These are phyloP conservation scores for Bryum argenteum DNA, from an alignment of 225 moss, liverwort and hornwort genomes.

Conservation along the genomic window DNA sequence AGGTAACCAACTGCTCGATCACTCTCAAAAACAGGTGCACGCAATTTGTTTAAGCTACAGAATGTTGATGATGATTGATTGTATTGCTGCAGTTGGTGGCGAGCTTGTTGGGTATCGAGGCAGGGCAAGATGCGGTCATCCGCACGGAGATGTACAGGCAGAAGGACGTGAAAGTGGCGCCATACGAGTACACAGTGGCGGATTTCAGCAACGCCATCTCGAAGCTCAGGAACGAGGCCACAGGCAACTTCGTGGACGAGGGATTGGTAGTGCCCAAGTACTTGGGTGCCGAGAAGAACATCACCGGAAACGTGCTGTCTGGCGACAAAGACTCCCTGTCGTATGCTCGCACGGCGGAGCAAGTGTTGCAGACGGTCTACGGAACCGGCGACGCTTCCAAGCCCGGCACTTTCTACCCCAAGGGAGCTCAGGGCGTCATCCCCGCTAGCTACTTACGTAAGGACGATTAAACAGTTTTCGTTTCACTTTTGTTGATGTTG, in stretches of 20 bases:
- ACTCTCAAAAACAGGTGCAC: no score
- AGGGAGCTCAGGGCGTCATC: constrained; percentile 54
- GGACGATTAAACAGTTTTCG: no score
- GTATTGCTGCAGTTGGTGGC: constrained; percentile 54
- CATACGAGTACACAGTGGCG: constrained; percentile 55
- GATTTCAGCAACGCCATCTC: constrained; percentile 63
- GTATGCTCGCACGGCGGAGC: constrained; percentile 52
- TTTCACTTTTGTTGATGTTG: no score
- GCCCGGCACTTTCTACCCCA: constrained; percentile 70
- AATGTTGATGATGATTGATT: neutral
- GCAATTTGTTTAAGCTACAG: no score
- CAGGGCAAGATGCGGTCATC: constrained; percentile 76
- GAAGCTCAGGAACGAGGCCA: constrained; percentile 28
- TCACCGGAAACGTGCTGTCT: constrained; percentile 56
- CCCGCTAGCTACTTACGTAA: constrained; percentile 4
- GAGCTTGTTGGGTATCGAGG: constrained; percentile 55
- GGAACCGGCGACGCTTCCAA: constrained; percentile 50
- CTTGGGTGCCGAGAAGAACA: constrained; percentile 35
- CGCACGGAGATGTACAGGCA: constrained; percentile 59
- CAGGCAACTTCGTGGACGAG: constrained; percentile 59
- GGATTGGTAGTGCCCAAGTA: constrained; percentile 42
- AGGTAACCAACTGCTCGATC: constrained; percentile 18
- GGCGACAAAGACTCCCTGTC: constrained; percentile 44
- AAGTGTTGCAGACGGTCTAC: constrained; percentile 62
- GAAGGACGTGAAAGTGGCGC: constrained; percentile 46